Base-by-base conservation (phyloP, 164 flowering plant genomes). In the Berberis vulgaris region DNA sequence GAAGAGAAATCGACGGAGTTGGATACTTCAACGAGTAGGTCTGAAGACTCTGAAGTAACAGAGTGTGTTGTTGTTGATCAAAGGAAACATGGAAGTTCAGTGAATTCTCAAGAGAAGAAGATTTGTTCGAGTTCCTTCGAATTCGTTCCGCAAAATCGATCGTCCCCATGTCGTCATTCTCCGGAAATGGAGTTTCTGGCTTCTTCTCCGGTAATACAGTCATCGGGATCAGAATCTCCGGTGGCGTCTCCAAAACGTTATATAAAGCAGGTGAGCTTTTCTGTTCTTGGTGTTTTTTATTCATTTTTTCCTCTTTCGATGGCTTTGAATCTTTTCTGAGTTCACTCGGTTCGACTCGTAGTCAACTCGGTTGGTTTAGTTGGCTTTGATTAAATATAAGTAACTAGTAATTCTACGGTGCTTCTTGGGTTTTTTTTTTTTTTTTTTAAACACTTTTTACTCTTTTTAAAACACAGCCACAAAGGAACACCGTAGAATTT, bases 221-320 rank as follows among this genome's bases (percentile, higher is more conserved):
- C 84, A 53, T 85, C 85, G 71, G 81, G 74, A 10, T 79, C 79
- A 47, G 7, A 62, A 0, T 79, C 94, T 41, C 90, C 88, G 83
- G 83, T 68, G 50, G 54, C 74, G 2, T 85, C 91, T 7, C 87
- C 87, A 1, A 47, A 45, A 60, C 77, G 78, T 75, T 74, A 47
- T 61, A 68, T 45, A 42, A 68, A 7, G 10, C 73, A 84, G 88
- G 78, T 75, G 46, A 58, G 82, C 57, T 66, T 59, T 65, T 67
- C 60, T 47, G 59, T 59, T 50, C 7, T 6, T 72, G 68, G 40
- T 52, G 26, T 7, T 61, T 11, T 43, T 50, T 41, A 5, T 4
- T 41, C 5, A 4, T 10, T 45, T 2, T 41, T 11, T 38, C 38
- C 7, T 41, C 5, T 6, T 7, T 11, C 10, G 50, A 47, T 26